phyloP scores from a whole-genome alignment of 129 eudicot species.

The Chrysanthemum makinoi region DNA sequence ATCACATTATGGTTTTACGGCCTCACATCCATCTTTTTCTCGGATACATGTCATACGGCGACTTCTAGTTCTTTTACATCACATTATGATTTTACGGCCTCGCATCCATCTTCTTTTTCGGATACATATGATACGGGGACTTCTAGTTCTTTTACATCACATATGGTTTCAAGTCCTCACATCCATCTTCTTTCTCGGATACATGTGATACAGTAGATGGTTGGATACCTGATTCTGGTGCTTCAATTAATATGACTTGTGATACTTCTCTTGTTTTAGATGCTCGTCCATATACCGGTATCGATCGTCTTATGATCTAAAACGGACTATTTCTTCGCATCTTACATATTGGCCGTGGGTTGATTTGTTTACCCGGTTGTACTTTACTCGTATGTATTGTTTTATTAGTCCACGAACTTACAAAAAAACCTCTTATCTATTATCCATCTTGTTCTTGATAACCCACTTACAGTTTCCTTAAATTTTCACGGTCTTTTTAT shows the following conservation, averaged over 20 bases:
- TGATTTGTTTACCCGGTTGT: background rate
- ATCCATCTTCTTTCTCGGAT: background rate
- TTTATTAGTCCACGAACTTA: background rate
- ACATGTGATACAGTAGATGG: background rate
- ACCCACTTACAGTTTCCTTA: background rate
- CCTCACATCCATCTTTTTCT: background rate
- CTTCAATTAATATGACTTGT: background rate
- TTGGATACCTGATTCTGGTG: background rate
- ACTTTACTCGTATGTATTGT: background rate
- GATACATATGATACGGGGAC: background rate
- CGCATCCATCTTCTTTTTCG: background rate
- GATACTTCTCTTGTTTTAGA: background rate
- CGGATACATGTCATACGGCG: background rate
- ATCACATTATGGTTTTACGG: too few species aligned
- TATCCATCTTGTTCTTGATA: background rate
- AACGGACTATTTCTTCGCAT: background rate
- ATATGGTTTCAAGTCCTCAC: too few species aligned
- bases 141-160: too few species aligned
- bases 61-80: too few species aligned
- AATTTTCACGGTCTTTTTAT: too few species aligned
- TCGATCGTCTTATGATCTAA: background rate
- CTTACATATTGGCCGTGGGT: background rate
- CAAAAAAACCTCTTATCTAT: background rate
- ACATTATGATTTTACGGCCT: too few species aligned
- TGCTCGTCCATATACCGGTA: background rate